Conservation (phyloP, 768 basidiomycete species). For the Hypholoma sublateritium region DNA sequence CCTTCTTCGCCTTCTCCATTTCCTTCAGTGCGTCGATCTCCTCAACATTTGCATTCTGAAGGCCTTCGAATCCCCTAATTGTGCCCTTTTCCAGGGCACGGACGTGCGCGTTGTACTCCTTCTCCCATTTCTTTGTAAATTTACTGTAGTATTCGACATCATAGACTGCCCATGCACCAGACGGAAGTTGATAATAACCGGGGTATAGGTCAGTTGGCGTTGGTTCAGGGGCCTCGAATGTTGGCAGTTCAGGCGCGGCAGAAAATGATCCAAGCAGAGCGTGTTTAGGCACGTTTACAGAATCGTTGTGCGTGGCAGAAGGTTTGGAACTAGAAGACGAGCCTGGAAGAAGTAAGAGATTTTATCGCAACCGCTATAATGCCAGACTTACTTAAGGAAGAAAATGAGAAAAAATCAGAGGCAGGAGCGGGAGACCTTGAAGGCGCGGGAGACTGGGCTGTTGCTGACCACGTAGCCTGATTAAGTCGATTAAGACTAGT, state of each 20-base stretch:
- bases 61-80: slow-evolving; percentile 69
- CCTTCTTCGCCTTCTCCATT: slow-evolving; percentile 75
- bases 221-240: slow-evolving; percentile 72
- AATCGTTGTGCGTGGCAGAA: not conserved
- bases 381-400: slow-evolving; percentile 49
- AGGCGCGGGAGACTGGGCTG: slow-evolving; percentile 1
- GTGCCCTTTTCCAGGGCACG: slow-evolving; percentile 70
- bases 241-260: slow-evolving; percentile 68
- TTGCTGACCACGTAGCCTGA: slow-evolving; percentile 8
- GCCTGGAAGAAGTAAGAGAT: not conserved
- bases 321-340: not conserved
- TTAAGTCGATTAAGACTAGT: slow-evolving; percentile 14
- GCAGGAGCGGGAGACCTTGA: slow-evolving; percentile 38
- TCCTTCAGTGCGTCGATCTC: slow-evolving; percentile 69
- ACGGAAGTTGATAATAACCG: slow-evolving; percentile 83
- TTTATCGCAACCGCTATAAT: not conserved
- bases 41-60: slow-evolving; percentile 50
- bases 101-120: slow-evolving; percentile 69
- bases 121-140: slow-evolving; percentile 73
- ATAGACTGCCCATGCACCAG: slow-evolving; percentile 76
- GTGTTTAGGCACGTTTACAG: slow-evolving; percentile 14
- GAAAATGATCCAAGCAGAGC: slow-evolving; percentile 41
- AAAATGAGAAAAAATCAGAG: slow-evolving; percentile 56
- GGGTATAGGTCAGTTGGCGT: slow-evolving; percentile 77
- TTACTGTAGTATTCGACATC: slow-evolving; percentile 68